Base-by-base conservation (phyloP, 345 rosid genomes). In the Eucalyptus coolabah region DNA sequence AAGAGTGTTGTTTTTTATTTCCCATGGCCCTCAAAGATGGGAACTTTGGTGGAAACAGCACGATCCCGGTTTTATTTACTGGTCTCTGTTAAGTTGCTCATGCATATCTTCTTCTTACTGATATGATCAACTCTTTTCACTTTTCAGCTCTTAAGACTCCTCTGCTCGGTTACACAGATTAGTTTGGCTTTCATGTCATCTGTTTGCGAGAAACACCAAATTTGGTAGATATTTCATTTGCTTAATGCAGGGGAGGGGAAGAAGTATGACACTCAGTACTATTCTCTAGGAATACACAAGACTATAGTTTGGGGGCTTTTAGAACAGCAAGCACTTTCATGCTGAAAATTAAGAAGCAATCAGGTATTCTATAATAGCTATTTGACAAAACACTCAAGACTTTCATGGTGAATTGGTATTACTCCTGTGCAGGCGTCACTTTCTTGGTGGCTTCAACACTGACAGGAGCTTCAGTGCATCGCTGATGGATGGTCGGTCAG, bases 381-480 rank as follows among this genome's bases (percentile, higher is more conserved):
- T 86, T 50, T 86, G 45, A 51, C 44, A 86, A 34, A 40, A 51
- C 87, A 50, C 44, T 51, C 65, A 30, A 83, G 77, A 65, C 77
- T 86, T 86, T 86, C n/a, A 30, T 28, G 59, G 34, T 47, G 32
- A 86, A 26, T 69, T 18, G 42, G 81, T 69, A 69, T 69, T 69
- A 9, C 81, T 69, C 81, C 47, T 77, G 24, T 69, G 50, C n/a
- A 80, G 65, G 80, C 89, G 88, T 89, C 90, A 88, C 59, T 93
- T 93, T 87, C 90, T 88, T 51, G 87, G 91, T 10, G 91, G 86
- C 88, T 90, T 92, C 88, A 30, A 16, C 60, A 90, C 94, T 23
- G 96, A 94, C 67, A 98, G 89, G 47, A 95, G 94, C 94, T 95
- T 95, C 90, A 98, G 53, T 49, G 91, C 97, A 83, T 95, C 98